A percentile compares a stretch with the other conserved stretches of the same genome.
These are phyloP conservation scores for Flaveria ramosissima DNA, from an alignment of 129 eudicot species.

Conservation along the genomic window DNA sequence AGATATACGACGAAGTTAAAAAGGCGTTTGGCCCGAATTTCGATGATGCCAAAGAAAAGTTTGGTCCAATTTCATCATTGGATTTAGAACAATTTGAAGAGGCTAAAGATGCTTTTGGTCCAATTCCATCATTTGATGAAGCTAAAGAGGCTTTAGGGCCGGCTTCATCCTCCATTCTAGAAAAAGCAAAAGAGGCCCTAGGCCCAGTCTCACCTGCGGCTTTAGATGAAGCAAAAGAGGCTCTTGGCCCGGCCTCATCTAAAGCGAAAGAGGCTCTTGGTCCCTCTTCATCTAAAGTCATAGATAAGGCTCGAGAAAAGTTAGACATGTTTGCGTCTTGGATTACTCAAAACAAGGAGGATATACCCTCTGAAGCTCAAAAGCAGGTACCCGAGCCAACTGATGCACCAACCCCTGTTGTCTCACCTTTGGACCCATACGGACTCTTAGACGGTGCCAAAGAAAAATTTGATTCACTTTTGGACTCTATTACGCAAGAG, in stretches of 20 bases:
- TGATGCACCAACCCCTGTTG: constrained; percentile 9
- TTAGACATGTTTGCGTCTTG: constrained; percentile 15
- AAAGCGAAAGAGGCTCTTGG: neutral
- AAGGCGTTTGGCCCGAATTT: constrained; percentile 20
- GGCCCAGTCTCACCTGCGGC: constrained; percentile 32
- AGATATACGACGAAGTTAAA: constrained; percentile 15
- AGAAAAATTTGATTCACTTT: constrained; percentile 17
- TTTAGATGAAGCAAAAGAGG: constrained; percentile 26
- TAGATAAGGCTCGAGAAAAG: constrained; percentile 16
- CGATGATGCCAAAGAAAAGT: constrained; percentile 23
- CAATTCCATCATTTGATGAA: constrained; percentile 24
- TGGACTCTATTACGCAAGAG: constrained; percentile 24
- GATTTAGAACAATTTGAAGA: constrained; percentile 25
- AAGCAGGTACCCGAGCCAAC: neutral
- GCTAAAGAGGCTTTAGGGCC: constrained; percentile 30
- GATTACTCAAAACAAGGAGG: constrained; percentile 21
- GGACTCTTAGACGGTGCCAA: constrained; percentile 16
- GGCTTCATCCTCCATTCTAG: constrained; percentile 8
- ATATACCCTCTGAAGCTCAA: neutral
- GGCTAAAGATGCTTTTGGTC: constrained; percentile 25
- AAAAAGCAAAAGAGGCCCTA: constrained; percentile 27
- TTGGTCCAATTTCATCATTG: constrained; percentile 34
- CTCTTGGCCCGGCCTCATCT: constrained; percentile 19
- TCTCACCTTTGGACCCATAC: neutral
- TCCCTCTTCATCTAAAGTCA: neutral